Evolutionary conservation across 176 grass and related monocot species (phyloP).

Genomic region (Areca catechu): DNA sequence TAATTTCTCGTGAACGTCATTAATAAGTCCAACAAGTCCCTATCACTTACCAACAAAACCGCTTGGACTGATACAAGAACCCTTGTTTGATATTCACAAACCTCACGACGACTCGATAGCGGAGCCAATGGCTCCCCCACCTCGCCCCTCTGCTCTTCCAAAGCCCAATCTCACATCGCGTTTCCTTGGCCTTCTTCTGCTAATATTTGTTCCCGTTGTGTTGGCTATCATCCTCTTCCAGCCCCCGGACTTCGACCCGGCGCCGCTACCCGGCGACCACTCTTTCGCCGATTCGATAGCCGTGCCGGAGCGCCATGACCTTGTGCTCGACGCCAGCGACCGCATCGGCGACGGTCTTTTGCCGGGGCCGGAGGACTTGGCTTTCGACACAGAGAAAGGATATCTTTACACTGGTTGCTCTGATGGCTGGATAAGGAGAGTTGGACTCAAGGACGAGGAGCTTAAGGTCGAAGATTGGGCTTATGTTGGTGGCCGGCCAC

Average conservation of each 20-base stretch:
- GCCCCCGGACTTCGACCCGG: constrained; percentile 39
- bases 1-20: no score
- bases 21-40: no score
- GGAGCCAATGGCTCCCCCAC: no score
- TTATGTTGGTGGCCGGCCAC: constrained; percentile 46
- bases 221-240: constrained; percentile 32
- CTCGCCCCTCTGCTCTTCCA: no score
- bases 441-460: constrained; percentile 31
- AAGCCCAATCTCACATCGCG: no score
- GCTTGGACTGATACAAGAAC: no score
- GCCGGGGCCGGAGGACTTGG: constrained; percentile 63
- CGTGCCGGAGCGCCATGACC: constrained; percentile 27
- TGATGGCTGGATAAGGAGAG: constrained; percentile 69
- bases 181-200: constrained; percentile 12
- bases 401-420: constrained; percentile 59
- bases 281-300: constrained; percentile 19
- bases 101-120: no score
- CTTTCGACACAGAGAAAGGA: constrained; percentile 33
- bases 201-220: constrained; percentile 28
- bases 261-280: constrained; percentile 39
- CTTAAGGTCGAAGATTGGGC: constrained; percentile 57
- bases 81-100: no score
- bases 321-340: constrained; percentile 30
- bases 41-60: no score
- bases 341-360: constrained; percentile 57